Evolutionary conservation across 352 stramenopile genomes (phyloP), one percentile per base, ranked within the genome.

Genomic region (Phytophthora niederhauseri): DNA sequence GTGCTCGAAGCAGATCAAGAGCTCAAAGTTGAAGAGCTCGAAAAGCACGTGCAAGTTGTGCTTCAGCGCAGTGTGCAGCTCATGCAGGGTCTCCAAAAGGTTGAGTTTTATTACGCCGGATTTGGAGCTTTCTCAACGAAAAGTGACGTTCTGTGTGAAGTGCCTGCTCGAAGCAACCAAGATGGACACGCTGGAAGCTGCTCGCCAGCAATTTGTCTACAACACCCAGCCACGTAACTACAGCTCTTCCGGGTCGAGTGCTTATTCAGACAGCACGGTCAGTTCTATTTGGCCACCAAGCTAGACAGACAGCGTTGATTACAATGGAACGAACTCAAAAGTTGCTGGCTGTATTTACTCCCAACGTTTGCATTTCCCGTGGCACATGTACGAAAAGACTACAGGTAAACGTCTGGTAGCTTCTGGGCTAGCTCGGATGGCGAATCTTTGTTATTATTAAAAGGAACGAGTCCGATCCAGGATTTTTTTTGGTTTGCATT

Each of bases 111-210:
- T 67, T 19, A 19, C 51, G 7, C 9, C 48, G 38, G 53, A 67
- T 36, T 26, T 61, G 48, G 36, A 53, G 24, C 61, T 67, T 7
- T 45, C 38, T 15, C 61, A 67, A 17, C 61, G 61, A 12, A 67
- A 58, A 41, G 53, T 67, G 22, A 60, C 49, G 51, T 71, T 77
- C 65, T 77, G 70, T 30, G 36, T 50, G 22, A 24, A 38, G 31
- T 77, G 70, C 56, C 26, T 74, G 15, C 30, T 31, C 6, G 28
- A 68, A 17, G 68, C 57, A 22, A 57, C 58, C 4, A 19, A 19
- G 11, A 38, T 68, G 45, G 55, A 56, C n/a, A 56, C 46, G 46
- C 19, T 52, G 19, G 46, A 52, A 52, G 46, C 46, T 12, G 46
- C 46, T 52, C 20, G 46, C 8, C 46, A 52, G 9, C 46, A 52